These are phyloP conservation scores for Aspergillus sp. DNA, from an alignment of 2,329 filamentous ascomycete genomes.

Conservation along the genomic window DNA sequence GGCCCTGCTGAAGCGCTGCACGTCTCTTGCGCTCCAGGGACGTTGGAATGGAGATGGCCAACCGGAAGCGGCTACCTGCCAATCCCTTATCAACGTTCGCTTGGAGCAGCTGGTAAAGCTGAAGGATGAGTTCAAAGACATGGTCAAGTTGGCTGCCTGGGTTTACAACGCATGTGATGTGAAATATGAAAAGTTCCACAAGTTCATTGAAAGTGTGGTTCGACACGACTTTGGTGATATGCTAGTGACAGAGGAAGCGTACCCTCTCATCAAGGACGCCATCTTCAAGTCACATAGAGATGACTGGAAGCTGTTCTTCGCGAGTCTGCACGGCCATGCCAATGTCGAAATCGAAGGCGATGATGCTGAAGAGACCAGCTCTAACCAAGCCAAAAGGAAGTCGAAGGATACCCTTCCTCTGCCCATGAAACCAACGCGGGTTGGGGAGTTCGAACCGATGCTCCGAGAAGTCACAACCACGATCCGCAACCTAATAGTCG, in stretches of 20 bases:
- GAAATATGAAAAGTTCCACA: conserved; percentile 32
- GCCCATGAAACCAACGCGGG: conserved; percentile 20
- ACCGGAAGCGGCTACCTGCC: conserved; percentile 37
- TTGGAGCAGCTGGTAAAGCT: conserved; percentile 30
- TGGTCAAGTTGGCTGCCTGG: conserved; percentile 37
- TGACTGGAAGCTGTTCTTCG: conserved; percentile 39
- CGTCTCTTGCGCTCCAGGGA: conserved; percentile 39
- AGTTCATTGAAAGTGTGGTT: conserved; percentile 32
- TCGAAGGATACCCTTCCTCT: background rate
- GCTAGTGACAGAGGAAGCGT: conserved; percentile 28
- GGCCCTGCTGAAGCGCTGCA: conserved; percentile 56
- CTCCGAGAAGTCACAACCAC: conserved; percentile 26
- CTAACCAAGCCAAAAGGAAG: background rate
- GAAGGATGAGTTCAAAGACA: conserved; percentile 25
- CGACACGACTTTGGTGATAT: conserved; percentile 36
- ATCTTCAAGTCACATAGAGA: conserved; percentile 22
- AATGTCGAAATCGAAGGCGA: background rate
- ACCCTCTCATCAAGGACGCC: conserved; percentile 27
- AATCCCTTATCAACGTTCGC: conserved; percentile 34
- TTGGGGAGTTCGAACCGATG: conserved; percentile 22
- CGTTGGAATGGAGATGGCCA: conserved; percentile 30
- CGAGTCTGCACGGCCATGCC: background rate
- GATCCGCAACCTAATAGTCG: conserved; percentile 26
- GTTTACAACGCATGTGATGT: conserved; percentile 31
- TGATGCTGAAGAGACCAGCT: background rate